phyloP scores from a whole-genome alignment of 805 yeast species.

The Pichia sporocuriosa region DNA sequence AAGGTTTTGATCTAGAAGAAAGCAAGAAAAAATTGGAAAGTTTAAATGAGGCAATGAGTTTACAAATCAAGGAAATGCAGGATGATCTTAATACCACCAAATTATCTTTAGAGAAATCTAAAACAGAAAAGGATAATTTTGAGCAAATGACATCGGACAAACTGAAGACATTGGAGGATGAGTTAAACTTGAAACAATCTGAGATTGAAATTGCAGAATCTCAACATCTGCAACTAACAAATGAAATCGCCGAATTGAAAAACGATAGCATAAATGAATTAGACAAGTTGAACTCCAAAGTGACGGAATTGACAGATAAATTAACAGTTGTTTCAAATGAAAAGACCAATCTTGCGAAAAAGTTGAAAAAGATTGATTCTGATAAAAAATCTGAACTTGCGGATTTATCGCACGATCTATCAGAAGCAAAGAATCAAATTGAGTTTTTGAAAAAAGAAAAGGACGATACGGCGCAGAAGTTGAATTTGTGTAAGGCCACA shows the following conservation, averaged over 20 bases:
- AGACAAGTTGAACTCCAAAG: not conserved
- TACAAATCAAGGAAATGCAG: not conserved
- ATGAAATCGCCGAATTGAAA: not conserved
- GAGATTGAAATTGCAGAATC: not conserved
- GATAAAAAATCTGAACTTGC: not conserved
- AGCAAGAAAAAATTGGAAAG: not conserved
- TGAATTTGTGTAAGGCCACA: not conserved
- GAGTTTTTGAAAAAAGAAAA: not conserved
- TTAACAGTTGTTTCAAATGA: not conserved
- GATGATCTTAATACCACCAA: too few species aligned
- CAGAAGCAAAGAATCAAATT: not conserved
- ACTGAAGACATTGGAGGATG: not conserved
- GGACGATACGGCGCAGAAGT: not conserved
- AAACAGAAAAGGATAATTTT: not conserved
- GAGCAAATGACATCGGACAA: not conserved
- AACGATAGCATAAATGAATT: not conserved
- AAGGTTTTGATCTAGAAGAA: not conserved
- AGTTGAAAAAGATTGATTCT: not conserved
- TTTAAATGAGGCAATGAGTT: not conserved
- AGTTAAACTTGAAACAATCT: not conserved
- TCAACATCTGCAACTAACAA: not conserved
- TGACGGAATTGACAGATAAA: not conserved
- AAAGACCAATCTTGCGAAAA: conserved; percentile 1
- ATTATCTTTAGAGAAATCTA: not conserved
- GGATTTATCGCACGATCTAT: not conserved